A percentile compares a stretch with the other conserved stretches of the same genome.
Evolutionary conservation across 2,329 filamentous ascomycete species (phyloP).

Genomic region (Neonectria coccinea): DNA sequence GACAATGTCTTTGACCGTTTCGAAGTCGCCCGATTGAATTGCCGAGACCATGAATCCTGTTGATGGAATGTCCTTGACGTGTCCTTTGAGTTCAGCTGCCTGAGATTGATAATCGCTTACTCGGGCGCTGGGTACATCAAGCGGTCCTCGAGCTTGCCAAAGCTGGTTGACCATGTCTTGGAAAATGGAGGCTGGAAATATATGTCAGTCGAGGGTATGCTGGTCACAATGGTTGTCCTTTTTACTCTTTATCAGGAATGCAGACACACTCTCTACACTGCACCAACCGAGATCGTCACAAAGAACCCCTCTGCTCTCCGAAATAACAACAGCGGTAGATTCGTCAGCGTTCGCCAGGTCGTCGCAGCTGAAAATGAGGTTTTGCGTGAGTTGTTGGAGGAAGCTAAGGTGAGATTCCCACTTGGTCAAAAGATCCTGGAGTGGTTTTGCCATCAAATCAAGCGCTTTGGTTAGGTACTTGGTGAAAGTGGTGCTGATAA

Average conservation of each 20-base stretch:
- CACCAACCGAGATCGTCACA: not conserved
- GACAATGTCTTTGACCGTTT: not conserved
- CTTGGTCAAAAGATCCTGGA: not conserved
- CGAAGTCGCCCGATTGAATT: not conserved
- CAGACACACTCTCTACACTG: not conserved
- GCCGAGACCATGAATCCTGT: not conserved
- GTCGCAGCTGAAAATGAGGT: not conserved
- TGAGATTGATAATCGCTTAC: not conserved
- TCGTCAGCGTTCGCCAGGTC: not conserved
- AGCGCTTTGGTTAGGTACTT: too few relatives aligned
- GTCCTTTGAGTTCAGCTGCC: not conserved
- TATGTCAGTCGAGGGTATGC: not conserved
- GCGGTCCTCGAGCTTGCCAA: not conserved
- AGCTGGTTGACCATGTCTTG: not conserved
- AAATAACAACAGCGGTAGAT: not conserved
- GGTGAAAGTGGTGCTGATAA: too few relatives aligned
- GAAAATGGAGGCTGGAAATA: not conserved
- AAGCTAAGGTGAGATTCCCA: not conserved
- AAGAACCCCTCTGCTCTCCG: not conserved
- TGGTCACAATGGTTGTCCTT: not conserved
- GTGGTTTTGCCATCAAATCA: not conserved
- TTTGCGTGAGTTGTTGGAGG: not conserved
- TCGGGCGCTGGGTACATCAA: not conserved
- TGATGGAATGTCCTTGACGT: not conserved
- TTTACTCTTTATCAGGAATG: not conserved